These are phyloP conservation scores for Kickxella alabastrina DNA, from an alignment of 192 early-diverging fungal species.

Conservation along the genomic window DNA sequence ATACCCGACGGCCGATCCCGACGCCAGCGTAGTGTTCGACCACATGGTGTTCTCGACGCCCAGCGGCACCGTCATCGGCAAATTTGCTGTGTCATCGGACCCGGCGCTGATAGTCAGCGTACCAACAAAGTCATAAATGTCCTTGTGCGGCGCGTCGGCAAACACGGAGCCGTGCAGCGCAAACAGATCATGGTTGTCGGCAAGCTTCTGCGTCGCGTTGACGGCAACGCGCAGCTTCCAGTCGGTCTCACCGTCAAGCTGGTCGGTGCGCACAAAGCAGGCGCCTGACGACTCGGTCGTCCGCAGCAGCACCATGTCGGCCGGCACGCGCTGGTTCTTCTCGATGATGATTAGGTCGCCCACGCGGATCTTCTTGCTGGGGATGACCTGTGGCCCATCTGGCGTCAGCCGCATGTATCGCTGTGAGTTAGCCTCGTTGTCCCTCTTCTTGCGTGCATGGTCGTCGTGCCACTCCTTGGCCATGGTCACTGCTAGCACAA, in stretches of 20 bases:
- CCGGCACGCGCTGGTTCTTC: constrained; percentile 89
- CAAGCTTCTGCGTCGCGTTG: constrained; percentile 71
- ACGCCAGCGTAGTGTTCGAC: constrained; percentile 93
- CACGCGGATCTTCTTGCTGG: constrained; percentile 80
- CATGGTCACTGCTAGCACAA: constrained; percentile 87
- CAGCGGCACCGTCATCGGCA: constrained; percentile 56
- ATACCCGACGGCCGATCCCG: constrained; percentile 80
- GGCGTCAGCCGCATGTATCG: constrained; percentile 64
- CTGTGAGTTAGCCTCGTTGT: constrained; percentile 89
- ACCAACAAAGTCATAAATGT: constrained; percentile 89
- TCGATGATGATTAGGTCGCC: constrained; percentile 82
- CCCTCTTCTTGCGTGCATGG: constrained; percentile 70
- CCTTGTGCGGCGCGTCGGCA: constrained; percentile 88
- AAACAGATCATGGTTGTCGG: constrained; percentile 58
- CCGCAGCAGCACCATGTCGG: constrained; percentile 82
- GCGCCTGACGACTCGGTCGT: constrained; percentile 80
- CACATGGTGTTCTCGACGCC: constrained; percentile 89
- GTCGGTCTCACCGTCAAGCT: constrained; percentile 96
- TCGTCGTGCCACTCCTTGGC: constrained; percentile 92
- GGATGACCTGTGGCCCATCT: constrained; percentile 57
- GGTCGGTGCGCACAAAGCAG: constrained; percentile 95
- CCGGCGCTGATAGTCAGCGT: constrained; percentile 53
- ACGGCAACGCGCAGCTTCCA: constrained; percentile 93
- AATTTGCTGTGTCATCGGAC: background rate
- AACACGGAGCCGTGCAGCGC: constrained; percentile 69